Evolutionary conservation across 2,329 filamentous ascomycete species (phyloP).

Genomic region (Fusarium virguliforme): DNA sequence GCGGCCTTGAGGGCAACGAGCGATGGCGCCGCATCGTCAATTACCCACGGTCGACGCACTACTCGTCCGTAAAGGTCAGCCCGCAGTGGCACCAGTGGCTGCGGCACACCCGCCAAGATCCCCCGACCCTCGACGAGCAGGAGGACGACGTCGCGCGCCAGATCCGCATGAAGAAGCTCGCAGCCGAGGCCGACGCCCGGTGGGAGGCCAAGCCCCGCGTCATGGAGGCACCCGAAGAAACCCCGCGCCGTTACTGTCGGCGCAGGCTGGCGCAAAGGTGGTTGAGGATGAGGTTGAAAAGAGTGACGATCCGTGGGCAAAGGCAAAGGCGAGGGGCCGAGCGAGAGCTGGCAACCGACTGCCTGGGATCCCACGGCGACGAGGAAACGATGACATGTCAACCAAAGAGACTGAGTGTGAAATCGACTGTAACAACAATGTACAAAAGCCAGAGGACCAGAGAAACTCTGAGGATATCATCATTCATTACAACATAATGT

Average conservation of each 20-base stretch:
- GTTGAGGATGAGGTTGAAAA: slow-evolving; percentile 33
- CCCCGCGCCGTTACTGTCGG: slow-evolving; percentile 40
- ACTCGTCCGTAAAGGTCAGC: slow-evolving; percentile 70
- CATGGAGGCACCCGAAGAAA: slow-evolving; percentile 56
- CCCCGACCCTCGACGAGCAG: slow-evolving; percentile 73
- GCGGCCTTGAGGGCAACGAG: slow-evolving; percentile 56
- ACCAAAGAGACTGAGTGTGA: not conserved
- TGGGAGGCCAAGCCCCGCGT: slow-evolving; percentile 74
- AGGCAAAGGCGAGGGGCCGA: slow-evolving; percentile 63
- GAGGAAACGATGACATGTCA: slow-evolving; percentile 52
- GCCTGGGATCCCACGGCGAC: slow-evolving; percentile 70
- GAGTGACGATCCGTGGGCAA: slow-evolving; percentile 72
- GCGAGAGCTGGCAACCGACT: slow-evolving; percentile 78
- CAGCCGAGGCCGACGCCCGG: slow-evolving; percentile 73
- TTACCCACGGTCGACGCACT: slow-evolving; percentile 69
- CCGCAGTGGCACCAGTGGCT: slow-evolving; percentile 81
- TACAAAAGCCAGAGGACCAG: slow-evolving; percentile 17
- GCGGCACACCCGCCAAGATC: slow-evolving; percentile 69
- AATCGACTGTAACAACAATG: slow-evolving; percentile 36
- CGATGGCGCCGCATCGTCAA: slow-evolving; percentile 76
- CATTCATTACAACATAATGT: slow-evolving; percentile 46
- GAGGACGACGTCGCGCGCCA: slow-evolving; percentile 67
- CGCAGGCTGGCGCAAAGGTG: slow-evolving; percentile 21
- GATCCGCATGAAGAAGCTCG: slow-evolving; percentile 69
- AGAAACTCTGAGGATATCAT: slow-evolving; percentile 35